A percentile compares a stretch with the other conserved stretches of the same genome.
Conservation (phyloP, 148 eudicot genomes). For the Linanthus parryae region DNA sequence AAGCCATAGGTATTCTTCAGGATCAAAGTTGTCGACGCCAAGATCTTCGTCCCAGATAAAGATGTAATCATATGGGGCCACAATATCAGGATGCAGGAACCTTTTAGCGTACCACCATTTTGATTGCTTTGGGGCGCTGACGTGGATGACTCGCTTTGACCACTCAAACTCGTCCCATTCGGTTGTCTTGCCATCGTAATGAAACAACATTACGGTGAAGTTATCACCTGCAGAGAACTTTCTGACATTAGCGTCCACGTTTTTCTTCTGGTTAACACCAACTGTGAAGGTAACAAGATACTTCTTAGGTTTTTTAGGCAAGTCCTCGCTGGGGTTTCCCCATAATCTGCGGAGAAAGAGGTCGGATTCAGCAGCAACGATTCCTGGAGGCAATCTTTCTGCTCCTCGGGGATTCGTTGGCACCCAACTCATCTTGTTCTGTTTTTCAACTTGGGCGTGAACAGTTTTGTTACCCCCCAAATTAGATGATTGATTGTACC, state of each 20-base stretch:
- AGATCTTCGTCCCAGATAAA: too few relatives aligned
- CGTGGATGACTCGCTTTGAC: conserved; percentile 3
- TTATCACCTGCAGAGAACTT: too few relatives aligned
- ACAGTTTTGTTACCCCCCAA: too few relatives aligned
- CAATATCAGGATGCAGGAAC: too few relatives aligned
- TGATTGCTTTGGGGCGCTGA: conserved; percentile 9
- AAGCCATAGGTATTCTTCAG: conserved; percentile 32
- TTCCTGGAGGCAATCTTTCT: conserved; percentile 2
- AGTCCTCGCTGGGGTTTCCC: conserved; percentile 9
- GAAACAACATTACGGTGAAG: conserved; percentile 6
- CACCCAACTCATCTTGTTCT: conserved; percentile 12
- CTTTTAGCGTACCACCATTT: too few relatives aligned
- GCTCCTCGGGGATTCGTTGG: conserved; percentile 10
- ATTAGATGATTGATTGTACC: too few relatives aligned
- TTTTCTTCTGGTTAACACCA: conserved; percentile 1
- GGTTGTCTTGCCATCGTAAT: conserved; percentile 8
- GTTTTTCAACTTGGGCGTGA: too few relatives aligned
- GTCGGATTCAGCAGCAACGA: conserved; percentile 3
- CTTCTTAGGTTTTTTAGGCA: conserved; percentile 4
- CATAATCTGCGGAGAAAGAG: conserved; percentile 5
- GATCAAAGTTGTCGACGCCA: too few relatives aligned
- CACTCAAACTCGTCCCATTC: conserved; percentile 12
- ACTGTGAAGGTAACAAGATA: conserved; percentile 11
- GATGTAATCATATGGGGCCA: too few relatives aligned
- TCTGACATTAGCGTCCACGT: conserved; percentile 7